Evolutionary conservation across 148 eudicot species (phyloP).

Genomic region (Drosera capensis): DNA sequence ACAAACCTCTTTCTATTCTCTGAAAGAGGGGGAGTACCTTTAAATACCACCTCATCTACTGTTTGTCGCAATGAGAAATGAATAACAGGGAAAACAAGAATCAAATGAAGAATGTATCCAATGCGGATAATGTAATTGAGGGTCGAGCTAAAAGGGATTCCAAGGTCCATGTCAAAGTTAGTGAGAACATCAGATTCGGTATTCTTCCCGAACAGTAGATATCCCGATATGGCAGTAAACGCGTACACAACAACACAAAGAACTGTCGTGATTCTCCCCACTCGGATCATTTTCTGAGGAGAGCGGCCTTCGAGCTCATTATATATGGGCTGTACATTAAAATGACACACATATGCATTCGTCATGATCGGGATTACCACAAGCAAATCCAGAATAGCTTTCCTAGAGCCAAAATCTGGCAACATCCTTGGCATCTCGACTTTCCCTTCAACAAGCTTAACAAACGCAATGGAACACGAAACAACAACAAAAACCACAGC

Average conservation of each 20-base stretch:
- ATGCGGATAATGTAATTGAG: conserved; percentile 67
- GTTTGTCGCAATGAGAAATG: conserved; percentile 90
- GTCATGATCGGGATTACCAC: conserved; percentile 95
- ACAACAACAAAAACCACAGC: conserved; percentile 80
- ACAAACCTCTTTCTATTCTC: conserved; percentile 65
- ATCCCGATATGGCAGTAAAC: conserved; percentile 73
- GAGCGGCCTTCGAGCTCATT: conserved; percentile 77
- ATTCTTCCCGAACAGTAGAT: conserved; percentile 63
- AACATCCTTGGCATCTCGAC: conserved; percentile 61
- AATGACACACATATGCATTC: conserved; percentile 89
- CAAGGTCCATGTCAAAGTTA: conserved; percentile 77
- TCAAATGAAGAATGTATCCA: conserved; percentile 76
- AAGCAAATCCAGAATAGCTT: conserved; percentile 71
- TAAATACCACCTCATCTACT: conserved; percentile 59
- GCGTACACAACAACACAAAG: conserved; percentile 66
- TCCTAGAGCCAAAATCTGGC: conserved; percentile 78
- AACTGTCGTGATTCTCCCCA: conserved; percentile 66
- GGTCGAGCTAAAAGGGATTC: conserved; percentile 55
- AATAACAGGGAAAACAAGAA: conserved; percentile 89
- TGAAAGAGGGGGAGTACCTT: conserved; percentile 41
- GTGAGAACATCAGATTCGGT: conserved; percentile 83
- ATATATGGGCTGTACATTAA: conserved; percentile 89
- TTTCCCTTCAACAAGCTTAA: conserved; percentile 70
- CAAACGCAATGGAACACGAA: conserved; percentile 38
- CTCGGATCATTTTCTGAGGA: conserved; percentile 73